Percentiles rank a stretch among this genome's conserved stretches.
phyloP scores from a whole-genome alignment of 345 rosid genomes.

The Moricandia moricandioides region DNA sequence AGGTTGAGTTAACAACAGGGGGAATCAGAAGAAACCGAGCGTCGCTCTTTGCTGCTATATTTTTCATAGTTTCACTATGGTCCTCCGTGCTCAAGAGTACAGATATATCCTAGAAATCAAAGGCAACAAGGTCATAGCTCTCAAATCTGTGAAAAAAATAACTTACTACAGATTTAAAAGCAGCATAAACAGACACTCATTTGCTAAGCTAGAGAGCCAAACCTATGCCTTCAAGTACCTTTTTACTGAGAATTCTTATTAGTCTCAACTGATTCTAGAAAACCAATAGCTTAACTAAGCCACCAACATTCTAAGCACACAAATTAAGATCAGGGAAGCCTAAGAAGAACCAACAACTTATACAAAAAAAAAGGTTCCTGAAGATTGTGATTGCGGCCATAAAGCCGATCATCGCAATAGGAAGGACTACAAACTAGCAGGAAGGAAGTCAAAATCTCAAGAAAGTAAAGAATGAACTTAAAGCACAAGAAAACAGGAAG shows the following conservation, averaged over 20 bases:
- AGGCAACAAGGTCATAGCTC: background rate
- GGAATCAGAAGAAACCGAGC: slow-evolving; percentile 74
- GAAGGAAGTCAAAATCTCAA: background rate
- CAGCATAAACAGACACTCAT: background rate
- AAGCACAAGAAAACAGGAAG: background rate
- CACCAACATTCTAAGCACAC: background rate
- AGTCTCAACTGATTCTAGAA: background rate
- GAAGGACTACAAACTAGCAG: background rate
- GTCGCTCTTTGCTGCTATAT: slow-evolving; percentile 60
- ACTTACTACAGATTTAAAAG: background rate
- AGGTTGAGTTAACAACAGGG: slow-evolving; percentile 42
- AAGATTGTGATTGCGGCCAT: background rate
- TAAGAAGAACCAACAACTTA: background rate
- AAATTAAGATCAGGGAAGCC: slow-evolving; percentile 1
- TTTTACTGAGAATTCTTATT: background rate
- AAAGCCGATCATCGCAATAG: background rate
- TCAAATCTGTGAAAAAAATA: background rate
- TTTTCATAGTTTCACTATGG: slow-evolving; percentile 60
- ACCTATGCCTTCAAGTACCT: background rate
- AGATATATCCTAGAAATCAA: slow-evolving; percentile 61
- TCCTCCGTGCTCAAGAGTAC: slow-evolving; percentile 80
- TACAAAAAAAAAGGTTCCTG: background rate
- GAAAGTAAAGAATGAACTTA: background rate
- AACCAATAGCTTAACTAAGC: background rate
- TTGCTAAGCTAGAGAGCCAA: background rate